phyloP scores from a whole-genome alignment of 2,329 filamentous ascomycete genomes.

The Cadophora gregata region DNA sequence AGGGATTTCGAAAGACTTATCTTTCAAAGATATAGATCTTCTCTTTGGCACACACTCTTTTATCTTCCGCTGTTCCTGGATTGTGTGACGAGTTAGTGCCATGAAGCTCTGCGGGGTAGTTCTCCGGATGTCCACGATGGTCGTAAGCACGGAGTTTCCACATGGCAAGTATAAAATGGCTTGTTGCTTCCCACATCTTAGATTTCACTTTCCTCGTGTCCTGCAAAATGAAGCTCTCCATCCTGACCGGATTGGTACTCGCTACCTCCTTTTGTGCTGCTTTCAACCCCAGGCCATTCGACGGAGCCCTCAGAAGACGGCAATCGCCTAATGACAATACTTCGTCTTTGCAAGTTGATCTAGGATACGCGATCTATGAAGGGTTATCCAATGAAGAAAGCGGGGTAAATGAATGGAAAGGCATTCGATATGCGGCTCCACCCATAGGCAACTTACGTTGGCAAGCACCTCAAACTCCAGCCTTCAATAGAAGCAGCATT shows the following conservation, averaged over 20 bases:
- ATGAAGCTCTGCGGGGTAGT: background rate
- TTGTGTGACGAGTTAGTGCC: background rate
- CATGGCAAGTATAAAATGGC: background rate
- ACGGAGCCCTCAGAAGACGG: conserved; percentile 1
- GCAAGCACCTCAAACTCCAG: conserved; percentile 26
- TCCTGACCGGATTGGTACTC: background rate
- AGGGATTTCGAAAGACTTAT: no score
- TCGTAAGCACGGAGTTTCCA: background rate
- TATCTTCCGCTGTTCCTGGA: no score
- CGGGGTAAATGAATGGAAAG: conserved; percentile 19
- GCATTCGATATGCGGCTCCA: conserved; percentile 26
- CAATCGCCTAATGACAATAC: conserved; percentile 1
- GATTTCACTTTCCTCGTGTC: background rate
- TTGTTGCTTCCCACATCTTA: background rate
- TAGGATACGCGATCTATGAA: conserved; percentile 27
- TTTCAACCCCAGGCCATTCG: conserved; percentile 20
- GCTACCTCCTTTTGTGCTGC: background rate
- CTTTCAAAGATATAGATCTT: no score
- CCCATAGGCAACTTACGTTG: conserved; percentile 19
- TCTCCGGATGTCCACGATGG: background rate
- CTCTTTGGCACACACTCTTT: no score
- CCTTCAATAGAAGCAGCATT: conserved; percentile 11
- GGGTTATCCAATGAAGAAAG: conserved; percentile 13
- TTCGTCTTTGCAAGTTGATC: conserved; percentile 19
- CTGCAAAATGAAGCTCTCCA: background rate